Evolutionary conservation across 257 asterid genomes (phyloP).

Genomic region (Solanum corneliomulleri): DNA sequence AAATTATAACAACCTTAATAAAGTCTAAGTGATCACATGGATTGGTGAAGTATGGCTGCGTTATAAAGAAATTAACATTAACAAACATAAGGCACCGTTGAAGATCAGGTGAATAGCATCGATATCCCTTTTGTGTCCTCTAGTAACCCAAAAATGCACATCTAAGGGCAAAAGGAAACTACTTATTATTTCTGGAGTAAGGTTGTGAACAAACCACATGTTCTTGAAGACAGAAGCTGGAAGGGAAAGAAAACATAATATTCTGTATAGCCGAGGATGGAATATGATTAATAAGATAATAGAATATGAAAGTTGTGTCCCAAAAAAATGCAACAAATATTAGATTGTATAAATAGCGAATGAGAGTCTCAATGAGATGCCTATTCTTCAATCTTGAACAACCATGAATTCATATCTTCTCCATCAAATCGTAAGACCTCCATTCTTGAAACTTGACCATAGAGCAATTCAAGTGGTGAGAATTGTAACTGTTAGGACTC

Average conservation of each 20-base stretch:
- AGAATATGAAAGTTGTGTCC: not conserved
- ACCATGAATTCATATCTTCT: too few species aligned
- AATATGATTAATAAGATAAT: not conserved
- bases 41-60: not conserved
- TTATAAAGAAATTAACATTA: not conserved
- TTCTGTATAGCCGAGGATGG: not conserved
- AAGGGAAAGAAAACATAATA: not conserved
- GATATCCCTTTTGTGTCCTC: not conserved
- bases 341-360: too few species aligned
- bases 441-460: not conserved
- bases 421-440: too few species aligned
- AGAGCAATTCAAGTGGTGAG: not conserved
- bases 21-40: not conserved
- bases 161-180: not conserved
- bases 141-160: not conserved
- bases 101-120: not conserved
- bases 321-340: too few species aligned
- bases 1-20: not conserved
- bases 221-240: not conserved
- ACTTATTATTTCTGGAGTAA: not conserved
- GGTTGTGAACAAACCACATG: not conserved
- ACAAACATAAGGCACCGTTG: not conserved
- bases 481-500: not conserved
- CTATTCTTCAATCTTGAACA: too few species aligned
- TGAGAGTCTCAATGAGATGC: too few species aligned